Base-by-base conservation (phyloP, 2,329 filamentous ascomycete genomes). In the Colletotrichum incanum region DNA sequence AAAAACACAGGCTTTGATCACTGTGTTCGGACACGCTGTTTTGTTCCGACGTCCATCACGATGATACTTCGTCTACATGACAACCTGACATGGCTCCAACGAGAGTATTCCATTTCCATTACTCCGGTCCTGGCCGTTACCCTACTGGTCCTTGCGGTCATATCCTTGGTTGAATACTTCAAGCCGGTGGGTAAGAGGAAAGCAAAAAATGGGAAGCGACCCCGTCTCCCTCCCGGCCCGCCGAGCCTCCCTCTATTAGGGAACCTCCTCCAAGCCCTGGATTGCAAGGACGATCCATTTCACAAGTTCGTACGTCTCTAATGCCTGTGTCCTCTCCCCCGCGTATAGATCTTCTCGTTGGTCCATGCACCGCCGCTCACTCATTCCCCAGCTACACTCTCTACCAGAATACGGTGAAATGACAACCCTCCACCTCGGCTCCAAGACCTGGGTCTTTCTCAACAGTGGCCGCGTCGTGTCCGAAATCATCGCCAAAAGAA, bases 391-490 rank as follows among this genome's bases (percentile, higher is more conserved):
- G 59, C 31, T 62, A 9, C 59, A 20, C 59, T 62, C 59, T 3
- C 31, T 62, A 18, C 7, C 45, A 26, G 59, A 72, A 34, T 77
- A 77, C 63, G 78, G 78, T n/a, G 78, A 79, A 28, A 77, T 79
- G 77, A 73, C 75, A 34, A 78, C 78, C 1, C 39, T 79, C 23
- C 74, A 76, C 58, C 71, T 80, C 45, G 79, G 79, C 12, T 73
- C 77, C 37, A 83, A 82, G 66, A 85, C 82, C 1, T 85, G 82
- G 81, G 76, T 86, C 23, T 76, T 85, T 20, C 79, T 86, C 7
- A 86, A 86, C 73, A 80, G 74, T 18, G 73, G 78, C 34, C 81
- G 84, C 8, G 82, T 84, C 2, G 80, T 83, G 31, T 76, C 52
- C 11, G 78, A 80, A 58, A 78, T 85, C 45, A 83, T 85, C 43